phyloP scores from a whole-genome alignment of 345 rosid genomes.

The Arabidopsis suecica region DNA sequence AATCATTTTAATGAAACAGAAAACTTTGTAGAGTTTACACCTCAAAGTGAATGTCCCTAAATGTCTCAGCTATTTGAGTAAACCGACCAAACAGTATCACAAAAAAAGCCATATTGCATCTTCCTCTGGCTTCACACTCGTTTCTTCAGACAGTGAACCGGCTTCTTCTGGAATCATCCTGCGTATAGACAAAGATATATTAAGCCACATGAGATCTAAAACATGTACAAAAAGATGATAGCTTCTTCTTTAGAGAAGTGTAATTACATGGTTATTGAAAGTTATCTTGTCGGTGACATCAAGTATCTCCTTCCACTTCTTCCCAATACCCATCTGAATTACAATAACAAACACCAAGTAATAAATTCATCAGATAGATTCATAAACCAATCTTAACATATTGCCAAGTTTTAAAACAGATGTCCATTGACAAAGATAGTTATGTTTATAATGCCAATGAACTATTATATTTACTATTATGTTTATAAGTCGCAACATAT shows the following conservation, averaged over 20 bases:
- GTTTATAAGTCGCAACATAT: neutral
- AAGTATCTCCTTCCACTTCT: constrained; percentile 95
- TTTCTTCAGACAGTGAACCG: constrained; percentile 70
- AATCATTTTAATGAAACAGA: constrained; percentile 12
- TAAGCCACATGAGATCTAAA: constrained; percentile 15
- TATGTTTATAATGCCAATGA: neutral
- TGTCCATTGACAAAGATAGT: neutral
- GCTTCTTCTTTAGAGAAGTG: constrained; percentile 5
- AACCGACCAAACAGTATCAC: constrained; percentile 39
- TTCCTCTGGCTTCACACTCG: constrained; percentile 33
- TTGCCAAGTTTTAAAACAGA: neutral
- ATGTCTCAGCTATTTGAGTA: constrained; percentile 35
- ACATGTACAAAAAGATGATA: neutral
- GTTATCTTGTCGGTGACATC: constrained; percentile 71
- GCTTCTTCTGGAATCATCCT: constrained; percentile 81
- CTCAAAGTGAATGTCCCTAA: constrained; percentile 35
- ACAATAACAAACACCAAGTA: constrained; percentile 25
- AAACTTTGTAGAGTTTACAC: constrained; percentile 41
- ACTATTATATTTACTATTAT: too few species aligned
- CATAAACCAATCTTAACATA: neutral
- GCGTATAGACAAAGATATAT: constrained; percentile 40
- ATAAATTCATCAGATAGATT: constrained; percentile 6
- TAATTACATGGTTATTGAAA: constrained; percentile 81
- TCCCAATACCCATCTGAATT: constrained; percentile 80
- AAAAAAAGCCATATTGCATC: constrained; percentile 37